Evolutionary conservation across 2,329 filamentous ascomycete genomes (phyloP).

Genomic region (Aspergillus sp.): DNA sequence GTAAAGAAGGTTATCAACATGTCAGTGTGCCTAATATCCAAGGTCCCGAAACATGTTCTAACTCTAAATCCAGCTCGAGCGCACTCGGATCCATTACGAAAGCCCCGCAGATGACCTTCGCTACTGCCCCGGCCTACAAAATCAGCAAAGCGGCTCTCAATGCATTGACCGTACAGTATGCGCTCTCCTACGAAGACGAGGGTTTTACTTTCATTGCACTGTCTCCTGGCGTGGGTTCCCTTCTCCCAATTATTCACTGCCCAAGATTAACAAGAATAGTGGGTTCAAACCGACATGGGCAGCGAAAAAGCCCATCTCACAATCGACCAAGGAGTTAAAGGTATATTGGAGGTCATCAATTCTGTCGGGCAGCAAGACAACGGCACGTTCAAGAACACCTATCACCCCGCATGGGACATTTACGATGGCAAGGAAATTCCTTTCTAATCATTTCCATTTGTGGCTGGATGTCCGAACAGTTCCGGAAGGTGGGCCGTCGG

Average conservation of each 20-base stretch:
- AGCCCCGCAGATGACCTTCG: not conserved
- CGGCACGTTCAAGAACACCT: constrained; percentile 4
- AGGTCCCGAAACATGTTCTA: not conserved
- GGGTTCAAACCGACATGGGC: constrained; percentile 8
- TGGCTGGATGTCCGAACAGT: not conserved
- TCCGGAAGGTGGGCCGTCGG: not conserved
- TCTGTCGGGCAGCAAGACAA: not conserved
- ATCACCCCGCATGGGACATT: constrained; percentile 2
- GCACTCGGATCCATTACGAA: constrained; percentile 1
- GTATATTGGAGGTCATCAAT: not conserved
- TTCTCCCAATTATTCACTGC: not conserved
- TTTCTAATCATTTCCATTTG: not conserved
- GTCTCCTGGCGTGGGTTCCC: constrained; percentile 39
- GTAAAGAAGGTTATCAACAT: constrained; percentile 6
- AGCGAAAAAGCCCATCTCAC: constrained; percentile 5
- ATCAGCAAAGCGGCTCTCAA: constrained; percentile 46
- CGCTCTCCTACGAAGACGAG: constrained; percentile 24
- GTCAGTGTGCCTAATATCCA: not conserved
- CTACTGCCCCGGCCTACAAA: constrained; percentile 35
- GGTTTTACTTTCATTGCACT: constrained; percentile 40
- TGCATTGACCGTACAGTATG: constrained; percentile 38
- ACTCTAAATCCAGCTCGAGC: constrained; percentile 2
- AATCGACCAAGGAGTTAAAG: constrained; percentile 1
- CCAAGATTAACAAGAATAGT: constrained; percentile 1
- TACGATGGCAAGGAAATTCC: constrained; percentile 4